Base-by-base conservation (phyloP, 2,329 filamentous ascomycete species). In the Diplodia mutila region DNA sequence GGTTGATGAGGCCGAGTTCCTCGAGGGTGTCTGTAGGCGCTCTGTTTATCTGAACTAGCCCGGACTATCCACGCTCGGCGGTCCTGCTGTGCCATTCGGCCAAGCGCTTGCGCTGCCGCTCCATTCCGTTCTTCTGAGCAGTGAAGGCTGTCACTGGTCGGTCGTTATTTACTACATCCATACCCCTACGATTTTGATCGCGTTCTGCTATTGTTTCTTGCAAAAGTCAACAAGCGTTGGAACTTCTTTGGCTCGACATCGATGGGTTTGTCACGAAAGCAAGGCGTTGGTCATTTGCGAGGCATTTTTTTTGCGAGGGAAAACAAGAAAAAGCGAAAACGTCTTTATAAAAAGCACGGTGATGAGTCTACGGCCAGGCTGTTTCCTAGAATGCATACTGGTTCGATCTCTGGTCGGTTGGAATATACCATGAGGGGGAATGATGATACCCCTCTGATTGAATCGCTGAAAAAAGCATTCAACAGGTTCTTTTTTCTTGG, bases 1-100 rank as follows among this genome's bases (percentile, higher is more conserved):
- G 59, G 75, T 81, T 32, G 72, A 76, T 18, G 79, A 81, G 63
- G 72, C 71, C 51, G 78, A 79, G n/a, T 81, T 80, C 68, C 70
- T 81, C 39, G 69, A 69, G 46, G 79, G 79, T 11, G 73, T 79
- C 48, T 74, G 77, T 70, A 73, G 75, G 67, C 74, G 75, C 37
- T 73, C 75, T 39, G 73, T 79, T 54, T 79, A 75, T 61, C 78
- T 79, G 61, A 74, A 12, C 25, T 21, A n/a, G 25, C 2, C 39
- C 11, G 16, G 37, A 42, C 27, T 4, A 7, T 11, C 34, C 11
- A 37, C 12, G n/a, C 42, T 5, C 11, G 4, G 14, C 16, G 14
- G 34, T 7, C 16, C 29, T 29, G 5, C n/a, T 21, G 8, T 11
- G n/a, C n/a, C n/a, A n/a, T n/a, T 18, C 25, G 25, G 55, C 16